Evolutionary conservation across 2,329 filamentous ascomycete species (phyloP).

Genomic region (Colletotrichum lini): DNA sequence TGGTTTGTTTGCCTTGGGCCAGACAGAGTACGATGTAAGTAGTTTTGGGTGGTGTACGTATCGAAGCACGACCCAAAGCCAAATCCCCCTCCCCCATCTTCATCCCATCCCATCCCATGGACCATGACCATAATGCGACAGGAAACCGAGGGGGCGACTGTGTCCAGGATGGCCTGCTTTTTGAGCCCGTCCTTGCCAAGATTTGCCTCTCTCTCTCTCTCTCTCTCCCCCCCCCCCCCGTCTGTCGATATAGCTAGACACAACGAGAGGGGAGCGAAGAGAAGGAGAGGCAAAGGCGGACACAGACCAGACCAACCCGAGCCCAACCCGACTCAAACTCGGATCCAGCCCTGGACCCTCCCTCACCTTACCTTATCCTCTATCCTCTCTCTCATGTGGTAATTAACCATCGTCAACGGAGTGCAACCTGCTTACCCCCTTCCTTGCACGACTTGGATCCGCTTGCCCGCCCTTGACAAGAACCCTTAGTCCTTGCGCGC

Average conservation of each 20-base stretch:
- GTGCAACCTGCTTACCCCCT: slow-evolving; percentile 6
- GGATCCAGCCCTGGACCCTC: slow-evolving; percentile 20
- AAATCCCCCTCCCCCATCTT: slow-evolving; percentile 11
- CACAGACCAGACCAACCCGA: slow-evolving; percentile 7
- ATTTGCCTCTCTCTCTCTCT: slow-evolving; percentile 31
- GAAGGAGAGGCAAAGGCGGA: slow-evolving; percentile 18
- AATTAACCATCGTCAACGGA: slow-evolving; percentile 40
- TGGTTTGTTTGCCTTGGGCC: background rate
- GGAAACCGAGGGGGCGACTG: slow-evolving; percentile 17
- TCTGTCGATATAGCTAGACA: background rate
- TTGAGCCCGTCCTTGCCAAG: slow-evolving; percentile 20
- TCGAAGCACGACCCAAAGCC: slow-evolving; percentile 34
- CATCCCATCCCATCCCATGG: slow-evolving; percentile 2
- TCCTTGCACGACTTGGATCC: slow-evolving; percentile 37
- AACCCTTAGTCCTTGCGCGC: slow-evolving; percentile 38
- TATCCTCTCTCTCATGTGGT: slow-evolving; percentile 16
- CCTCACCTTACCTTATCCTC: background rate
- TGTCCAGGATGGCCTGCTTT: slow-evolving; percentile 35
- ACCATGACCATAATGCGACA: slow-evolving; percentile 24
- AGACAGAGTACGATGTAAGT: slow-evolving; percentile 12
- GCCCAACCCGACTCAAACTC: background rate
- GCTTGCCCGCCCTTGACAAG: slow-evolving; percentile 34
- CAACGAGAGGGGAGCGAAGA: slow-evolving; percentile 15
- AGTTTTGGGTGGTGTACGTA: background rate
- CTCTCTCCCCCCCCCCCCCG: no score